phyloP scores from a whole-genome alignment of 2,329 filamentous ascomycete genomes.

The Diaporthe eres region DNA sequence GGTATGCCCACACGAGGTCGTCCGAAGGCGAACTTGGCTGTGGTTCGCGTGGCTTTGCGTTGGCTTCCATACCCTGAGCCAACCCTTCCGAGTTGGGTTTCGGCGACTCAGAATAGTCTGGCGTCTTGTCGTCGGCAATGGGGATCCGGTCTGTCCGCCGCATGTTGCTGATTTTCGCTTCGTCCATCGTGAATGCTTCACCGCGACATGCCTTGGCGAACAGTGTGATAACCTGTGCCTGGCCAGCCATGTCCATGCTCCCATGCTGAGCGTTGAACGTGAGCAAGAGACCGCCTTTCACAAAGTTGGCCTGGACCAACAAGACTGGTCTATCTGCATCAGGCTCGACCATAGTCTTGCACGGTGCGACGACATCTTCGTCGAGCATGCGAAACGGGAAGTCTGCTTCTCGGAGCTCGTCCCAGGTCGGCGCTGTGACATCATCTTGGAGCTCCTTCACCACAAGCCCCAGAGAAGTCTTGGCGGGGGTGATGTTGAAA shows the following conservation, averaged over 20 bases:
- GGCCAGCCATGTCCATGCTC: constrained; percentile 65
- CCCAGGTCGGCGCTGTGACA: constrained; percentile 53
- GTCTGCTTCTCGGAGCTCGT: constrained; percentile 51
- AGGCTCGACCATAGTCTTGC: constrained; percentile 54
- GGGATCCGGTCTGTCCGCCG: constrained; percentile 47
- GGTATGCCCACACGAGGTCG: constrained; percentile 56
- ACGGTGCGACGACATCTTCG: constrained; percentile 58
- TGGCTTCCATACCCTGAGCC: rapidly evolving
- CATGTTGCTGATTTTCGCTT: constrained; percentile 59
- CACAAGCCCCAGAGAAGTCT: constrained; percentile 52
- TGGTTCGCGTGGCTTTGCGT: constrained; percentile 44
- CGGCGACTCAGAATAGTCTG: not conserved
- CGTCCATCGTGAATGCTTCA: constrained; percentile 60
- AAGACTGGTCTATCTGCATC: constrained; percentile 55
- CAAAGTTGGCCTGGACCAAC: constrained; percentile 62
- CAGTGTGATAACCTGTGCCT: constrained; percentile 60
- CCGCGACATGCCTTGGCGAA: constrained; percentile 63
- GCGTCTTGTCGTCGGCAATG: constrained; percentile 45
- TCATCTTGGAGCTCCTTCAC: constrained; percentile 60
- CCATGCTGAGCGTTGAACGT: constrained; percentile 64
- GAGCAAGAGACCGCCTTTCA: constrained; percentile 64
- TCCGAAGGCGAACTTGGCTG: not conserved
- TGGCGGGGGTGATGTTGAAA: constrained; percentile 55
- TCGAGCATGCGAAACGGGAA: constrained; percentile 66
- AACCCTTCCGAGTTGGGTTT: not conserved